Base-by-base conservation (phyloP, 2,329 filamentous ascomycete genomes). In the Colletotrichum karsti region DNA sequence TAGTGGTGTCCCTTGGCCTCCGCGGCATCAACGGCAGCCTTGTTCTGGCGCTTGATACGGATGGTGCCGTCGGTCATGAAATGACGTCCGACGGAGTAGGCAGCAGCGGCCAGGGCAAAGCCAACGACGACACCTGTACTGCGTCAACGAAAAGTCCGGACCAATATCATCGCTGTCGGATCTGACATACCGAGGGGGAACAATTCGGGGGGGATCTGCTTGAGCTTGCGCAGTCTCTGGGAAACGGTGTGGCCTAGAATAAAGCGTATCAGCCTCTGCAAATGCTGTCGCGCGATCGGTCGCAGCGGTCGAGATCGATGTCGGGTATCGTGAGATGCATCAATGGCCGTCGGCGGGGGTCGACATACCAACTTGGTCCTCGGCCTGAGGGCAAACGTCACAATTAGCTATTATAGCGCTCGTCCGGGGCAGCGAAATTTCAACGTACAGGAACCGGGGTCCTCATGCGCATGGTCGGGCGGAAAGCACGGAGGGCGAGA, bases 161-260 rank as follows among this genome's bases (percentile, higher is more conserved):
- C 26, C 18, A 22, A 18, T 20, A 33, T 51, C 24, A 20, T 26
- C 7, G 24, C 26, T 62, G 71, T 75, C 70, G 69, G 24, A 15
- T 59, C 37, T 59, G 65, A 84, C 90, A 81, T 91, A 97, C 95
- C 95, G 76, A 99, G 92, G 78, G 96, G 96, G 75, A 95, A 90
- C 88, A 99, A 88, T 88, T 99, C 96, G 74, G 94, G 90, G 74
- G 96, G 96, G 78, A 98, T 92, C 84, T 91, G 91, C 88, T 92
- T 95, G 78, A 98, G 87, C 80, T 90, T 92, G 80, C 95, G 93
- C 77, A 99, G 87, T 80, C 95, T 93, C 87, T 98, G 96, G 73
- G 95, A 97, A 83, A 98, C 90, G 77, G 95, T 98, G 86, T 98
- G 96, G 80, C 94, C 96, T 99, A 72, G 57, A 65, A 30, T 22